Percentiles rank a stretch among this genome's conserved stretches.
phyloP scores from a whole-genome alignment of 768 basidiomycete genomes.

The Russula compacta region DNA sequence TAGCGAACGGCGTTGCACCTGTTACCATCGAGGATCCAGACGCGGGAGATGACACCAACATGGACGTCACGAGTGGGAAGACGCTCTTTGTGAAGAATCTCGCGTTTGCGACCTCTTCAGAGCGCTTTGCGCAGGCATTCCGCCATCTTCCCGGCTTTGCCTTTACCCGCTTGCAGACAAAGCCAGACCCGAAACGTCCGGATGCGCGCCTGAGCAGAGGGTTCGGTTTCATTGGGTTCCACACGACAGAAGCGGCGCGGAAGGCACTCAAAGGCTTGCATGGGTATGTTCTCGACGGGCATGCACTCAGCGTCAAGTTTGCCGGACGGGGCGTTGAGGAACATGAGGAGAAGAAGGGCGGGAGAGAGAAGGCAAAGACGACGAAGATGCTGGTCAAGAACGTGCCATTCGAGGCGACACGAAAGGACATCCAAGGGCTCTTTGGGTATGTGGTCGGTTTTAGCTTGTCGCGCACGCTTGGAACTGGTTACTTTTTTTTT shows the following conservation, averaged over 20 bases:
- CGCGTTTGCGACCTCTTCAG: conserved; percentile 81
- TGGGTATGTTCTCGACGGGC: conserved; percentile 80
- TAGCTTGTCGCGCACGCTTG: not conserved
- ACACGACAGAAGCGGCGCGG: conserved; percentile 59
- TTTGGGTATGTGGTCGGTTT: conserved; percentile 56
- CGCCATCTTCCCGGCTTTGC: conserved; percentile 67
- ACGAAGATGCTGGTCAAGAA: conserved; percentile 99
- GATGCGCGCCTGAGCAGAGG: conserved; percentile 75
- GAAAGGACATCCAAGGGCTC: conserved; percentile 83
- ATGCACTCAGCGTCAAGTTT: conserved; percentile 74
- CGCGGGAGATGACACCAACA: conserved; percentile 30
- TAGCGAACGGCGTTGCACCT: conserved; percentile 12
- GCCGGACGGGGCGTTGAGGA: conserved; percentile 72
- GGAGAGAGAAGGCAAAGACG: conserved; percentile 39
- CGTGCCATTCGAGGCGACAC: conserved; percentile 91
- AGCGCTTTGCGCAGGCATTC: conserved; percentile 61
- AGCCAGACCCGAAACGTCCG: conserved; percentile 73
- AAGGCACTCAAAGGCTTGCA: conserved; percentile 70
- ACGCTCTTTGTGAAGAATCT: conserved; percentile 95
- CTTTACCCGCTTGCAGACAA: conserved; percentile 87
- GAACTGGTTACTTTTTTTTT: not conserved
- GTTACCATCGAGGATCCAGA: conserved; percentile 29
- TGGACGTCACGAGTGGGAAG: conserved; percentile 51
- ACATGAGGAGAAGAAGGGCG: conserved; percentile 34
- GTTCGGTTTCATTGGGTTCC: conserved; percentile 93